Evolutionary conservation across 148 eudicot species (phyloP).

Genomic region (Diospyros lotus): DNA sequence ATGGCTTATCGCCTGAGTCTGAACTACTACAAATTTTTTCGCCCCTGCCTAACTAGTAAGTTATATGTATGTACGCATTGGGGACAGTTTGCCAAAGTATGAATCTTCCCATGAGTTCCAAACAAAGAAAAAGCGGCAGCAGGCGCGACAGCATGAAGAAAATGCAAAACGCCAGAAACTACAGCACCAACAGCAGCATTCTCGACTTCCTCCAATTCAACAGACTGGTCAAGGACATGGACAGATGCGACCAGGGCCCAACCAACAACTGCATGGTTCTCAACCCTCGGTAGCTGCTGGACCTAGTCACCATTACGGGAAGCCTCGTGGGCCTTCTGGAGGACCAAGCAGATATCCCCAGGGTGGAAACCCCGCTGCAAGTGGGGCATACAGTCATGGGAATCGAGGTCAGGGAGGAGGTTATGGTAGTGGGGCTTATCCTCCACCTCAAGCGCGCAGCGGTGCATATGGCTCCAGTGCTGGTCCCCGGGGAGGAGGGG

Average conservation of each 20-base stretch:
- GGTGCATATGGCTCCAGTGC: slow-evolving; percentile 47
- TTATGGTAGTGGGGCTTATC: slow-evolving; percentile 47
- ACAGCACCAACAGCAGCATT: slow-evolving; percentile 71
- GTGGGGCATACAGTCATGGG: slow-evolving; percentile 49
- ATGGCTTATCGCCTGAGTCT: neutral
- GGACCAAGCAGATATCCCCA: slow-evolving; percentile 63
- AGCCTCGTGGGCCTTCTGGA: slow-evolving; percentile 60
- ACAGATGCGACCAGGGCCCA: slow-evolving; percentile 53
- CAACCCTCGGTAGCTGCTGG: slow-evolving; percentile 53
- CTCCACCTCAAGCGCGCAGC: slow-evolving; percentile 62
- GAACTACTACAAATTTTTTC: neutral
- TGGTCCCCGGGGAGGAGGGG: slow-evolving; percentile 57
- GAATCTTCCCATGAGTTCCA: slow-evolving; percentile 88
- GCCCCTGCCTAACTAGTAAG: no score
- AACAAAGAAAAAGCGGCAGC: slow-evolving; percentile 83
- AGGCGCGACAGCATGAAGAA: slow-evolving; percentile 78
- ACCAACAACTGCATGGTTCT: slow-evolving; percentile 53
- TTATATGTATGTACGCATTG: neutral
- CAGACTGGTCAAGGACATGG: slow-evolving; percentile 61
- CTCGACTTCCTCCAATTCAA: slow-evolving; percentile 66
- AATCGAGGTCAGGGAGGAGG: slow-evolving; percentile 56
- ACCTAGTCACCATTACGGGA: slow-evolving; percentile 63
- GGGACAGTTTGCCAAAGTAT: slow-evolving; percentile 65
- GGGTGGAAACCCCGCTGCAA: slow-evolving; percentile 40
- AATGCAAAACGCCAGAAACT: slow-evolving; percentile 70